phyloP scores from a whole-genome alignment of 2,329 filamentous ascomycete genomes.

The Fonsecaea monophora region DNA sequence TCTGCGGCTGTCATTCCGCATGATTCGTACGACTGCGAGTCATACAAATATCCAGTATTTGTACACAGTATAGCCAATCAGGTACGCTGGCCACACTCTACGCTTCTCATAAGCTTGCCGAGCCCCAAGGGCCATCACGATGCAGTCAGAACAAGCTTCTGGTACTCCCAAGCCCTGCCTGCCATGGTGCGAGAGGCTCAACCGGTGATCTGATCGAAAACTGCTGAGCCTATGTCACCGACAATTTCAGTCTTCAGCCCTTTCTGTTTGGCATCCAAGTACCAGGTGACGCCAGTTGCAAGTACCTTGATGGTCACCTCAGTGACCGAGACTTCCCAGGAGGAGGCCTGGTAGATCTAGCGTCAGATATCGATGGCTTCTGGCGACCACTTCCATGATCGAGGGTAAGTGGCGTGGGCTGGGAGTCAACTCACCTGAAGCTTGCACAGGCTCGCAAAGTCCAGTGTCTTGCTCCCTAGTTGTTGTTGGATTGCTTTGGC shows the following conservation, averaged over 20 bases:
- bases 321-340: constrained; percentile 12
- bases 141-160: background rate
- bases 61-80: background rate
- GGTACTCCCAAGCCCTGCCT: background rate
- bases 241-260: constrained; percentile 11
- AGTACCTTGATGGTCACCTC: constrained; percentile 6
- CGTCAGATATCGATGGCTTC: background rate
- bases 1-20: background rate
- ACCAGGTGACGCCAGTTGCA: constrained; percentile 8
- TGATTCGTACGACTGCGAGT: background rate
- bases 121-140: too few relatives aligned
- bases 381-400: background rate
- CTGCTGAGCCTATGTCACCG: background rate
- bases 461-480: constrained; percentile 9
- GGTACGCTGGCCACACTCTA: background rate
- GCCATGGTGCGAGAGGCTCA: background rate
- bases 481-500: constrained; percentile 26
- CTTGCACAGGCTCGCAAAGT: constrained; percentile 24
- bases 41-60: background rate
- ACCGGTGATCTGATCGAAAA: constrained; percentile 2
- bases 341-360: constrained; percentile 11
- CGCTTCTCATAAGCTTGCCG: background rate
- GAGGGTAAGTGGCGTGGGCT: background rate
- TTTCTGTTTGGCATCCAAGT: constrained; percentile 3
- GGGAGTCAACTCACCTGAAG: constrained; percentile 21